Base-by-base conservation (phyloP, 1,284 basidiomycete genomes). In the Apiotrichum domesticum region DNA sequence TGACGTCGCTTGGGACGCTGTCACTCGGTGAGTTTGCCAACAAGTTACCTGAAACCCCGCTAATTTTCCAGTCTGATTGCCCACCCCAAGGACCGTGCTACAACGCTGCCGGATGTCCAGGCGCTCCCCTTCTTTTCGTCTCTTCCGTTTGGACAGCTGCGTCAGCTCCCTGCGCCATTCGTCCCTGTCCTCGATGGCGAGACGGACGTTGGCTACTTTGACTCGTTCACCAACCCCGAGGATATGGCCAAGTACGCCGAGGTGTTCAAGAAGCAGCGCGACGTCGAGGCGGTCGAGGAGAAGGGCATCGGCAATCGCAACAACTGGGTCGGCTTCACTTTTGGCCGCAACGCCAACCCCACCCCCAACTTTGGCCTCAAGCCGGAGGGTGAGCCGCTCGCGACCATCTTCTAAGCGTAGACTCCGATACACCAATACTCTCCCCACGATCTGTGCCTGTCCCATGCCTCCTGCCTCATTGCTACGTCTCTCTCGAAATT, bases 161-260 rank as follows among this genome's bases (percentile, higher is more conserved):
- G 95, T 44, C 78, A 83, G 15, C 81, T 85, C 33, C 83, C 82
- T n/a, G 88, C 96, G 11, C 96, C 96, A 0, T 98, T 98, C 75
- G 88, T 98, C 4, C 96, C 96, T 21, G 87, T 92, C 9, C 84
- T 99, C 40, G 94, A 98, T 71, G 90, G 87, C 21, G 96, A 98
- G 67, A 83, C 90, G 58, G 96, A 97, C 74, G 94, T 94, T 1
- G 95, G 94, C 10, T 98, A 98, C 79, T 99, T 98, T 80, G 96
- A 99, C 75, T 93, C 97, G 74, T 98, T 98, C 75, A 87, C 87
- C 33, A 88, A 84, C 32, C 80, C 83, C 7, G 91, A 94, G 64
- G 96, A 99, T 74, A 97, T 98, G 93, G 93, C 92, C 49, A 98
- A 98, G 79, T 95, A 94, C 70, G 88, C 90, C 39, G 96, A 99